phyloP scores from a whole-genome alignment of 2,329 filamentous ascomycete species.

The Scedosporium boydii region DNA sequence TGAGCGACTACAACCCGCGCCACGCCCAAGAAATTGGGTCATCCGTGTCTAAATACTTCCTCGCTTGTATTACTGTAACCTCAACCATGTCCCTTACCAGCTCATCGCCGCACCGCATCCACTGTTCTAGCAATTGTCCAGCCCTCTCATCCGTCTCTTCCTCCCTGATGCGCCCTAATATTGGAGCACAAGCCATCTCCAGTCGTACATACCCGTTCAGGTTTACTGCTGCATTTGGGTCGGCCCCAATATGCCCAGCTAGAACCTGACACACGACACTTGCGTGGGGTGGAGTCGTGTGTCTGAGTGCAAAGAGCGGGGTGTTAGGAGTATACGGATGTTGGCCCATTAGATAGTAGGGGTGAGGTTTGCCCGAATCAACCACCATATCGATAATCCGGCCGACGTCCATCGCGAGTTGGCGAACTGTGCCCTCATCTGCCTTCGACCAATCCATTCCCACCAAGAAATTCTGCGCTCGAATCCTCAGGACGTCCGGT shows the following conservation, averaged over 20 bases:
- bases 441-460: not conserved
- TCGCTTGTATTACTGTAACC: no score
- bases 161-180: not conserved
- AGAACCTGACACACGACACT: not conserved
- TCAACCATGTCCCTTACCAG: not conserved
- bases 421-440: not conserved
- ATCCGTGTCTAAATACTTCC: no score
- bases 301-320: not conserved
- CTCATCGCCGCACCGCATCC: not conserved
- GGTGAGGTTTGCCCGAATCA: not conserved
- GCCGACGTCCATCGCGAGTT: not conserved
- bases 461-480: not conserved
- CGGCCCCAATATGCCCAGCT: not conserved
- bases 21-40: no score
- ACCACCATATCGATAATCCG: not conserved
- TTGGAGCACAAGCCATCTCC: not conserved
- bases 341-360: not conserved
- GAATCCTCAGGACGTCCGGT: not conserved
- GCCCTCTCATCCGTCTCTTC: not conserved
- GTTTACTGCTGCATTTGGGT: not conserved
- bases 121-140: not conserved
- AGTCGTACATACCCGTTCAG: not conserved
- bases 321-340: not conserved
- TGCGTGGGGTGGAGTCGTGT: no score
- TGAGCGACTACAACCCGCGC: no score